Evolutionary conservation across 1,284 basidiomycete genomes (phyloP).

Genomic region (Rhodotorula sp.): DNA sequence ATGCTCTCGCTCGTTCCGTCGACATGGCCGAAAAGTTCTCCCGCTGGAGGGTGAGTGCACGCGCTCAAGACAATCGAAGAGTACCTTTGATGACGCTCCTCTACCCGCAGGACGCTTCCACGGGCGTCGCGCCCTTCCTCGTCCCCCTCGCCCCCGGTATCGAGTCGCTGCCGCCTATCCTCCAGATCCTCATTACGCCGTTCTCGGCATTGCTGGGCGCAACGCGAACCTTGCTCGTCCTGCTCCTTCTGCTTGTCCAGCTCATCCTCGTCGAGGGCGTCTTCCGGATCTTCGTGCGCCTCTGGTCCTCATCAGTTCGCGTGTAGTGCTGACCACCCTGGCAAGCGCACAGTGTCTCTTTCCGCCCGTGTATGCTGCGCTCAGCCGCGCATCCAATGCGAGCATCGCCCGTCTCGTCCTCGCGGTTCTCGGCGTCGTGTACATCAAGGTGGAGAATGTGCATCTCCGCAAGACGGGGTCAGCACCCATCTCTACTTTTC

Average conservation of each 20-base stretch:
- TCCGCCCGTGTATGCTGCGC: conserved; percentile 8
- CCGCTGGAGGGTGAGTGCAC: not conserved
- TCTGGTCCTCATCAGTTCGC: not conserved
- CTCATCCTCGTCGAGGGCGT: conserved; percentile 30
- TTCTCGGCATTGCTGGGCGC: conserved; percentile 11
- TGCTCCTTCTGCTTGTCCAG: conserved; percentile 25
- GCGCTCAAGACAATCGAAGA: too few species aligned
- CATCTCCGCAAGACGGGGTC: conserved; percentile 30
- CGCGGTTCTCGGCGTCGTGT: conserved; percentile 30
- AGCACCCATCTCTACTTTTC: not conserved
- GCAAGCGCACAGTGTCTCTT: not conserved
- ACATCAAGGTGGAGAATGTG: conserved; percentile 32
- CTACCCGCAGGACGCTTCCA: conserved; percentile 17
- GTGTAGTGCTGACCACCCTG: not conserved
- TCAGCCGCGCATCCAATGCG: conserved; percentile 16
- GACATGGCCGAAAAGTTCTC: conserved; percentile 8
- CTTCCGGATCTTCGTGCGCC: conserved; percentile 24
- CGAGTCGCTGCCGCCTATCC: not conserved
- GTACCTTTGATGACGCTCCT: not conserved
- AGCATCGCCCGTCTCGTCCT: conserved; percentile 24
- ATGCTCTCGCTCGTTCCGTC: not conserved
- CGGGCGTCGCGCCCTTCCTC: conserved; percentile 41
- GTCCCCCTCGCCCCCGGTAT: conserved; percentile 24
- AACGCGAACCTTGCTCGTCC: conserved; percentile 11
- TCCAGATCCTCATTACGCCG: conserved; percentile 12